These are phyloP conservation scores for Acer campestre DNA, from an alignment of 345 rosid species.

Conservation along the genomic window DNA sequence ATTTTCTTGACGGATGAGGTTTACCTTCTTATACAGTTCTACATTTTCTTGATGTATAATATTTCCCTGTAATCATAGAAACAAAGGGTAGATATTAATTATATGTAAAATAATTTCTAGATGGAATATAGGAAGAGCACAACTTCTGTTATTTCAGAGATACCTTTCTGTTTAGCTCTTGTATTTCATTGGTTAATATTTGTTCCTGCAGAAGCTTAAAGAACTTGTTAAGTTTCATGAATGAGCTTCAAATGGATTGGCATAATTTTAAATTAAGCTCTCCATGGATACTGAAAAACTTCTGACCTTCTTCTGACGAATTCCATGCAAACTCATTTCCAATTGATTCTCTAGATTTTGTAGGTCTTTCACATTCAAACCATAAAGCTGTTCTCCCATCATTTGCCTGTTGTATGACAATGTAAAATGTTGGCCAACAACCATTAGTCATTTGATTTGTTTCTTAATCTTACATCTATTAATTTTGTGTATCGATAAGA, in stretches of 20 bases:
- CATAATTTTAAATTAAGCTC: background rate
- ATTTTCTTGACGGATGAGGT: slow-evolving; percentile 44
- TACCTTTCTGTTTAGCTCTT: slow-evolving; percentile 60
- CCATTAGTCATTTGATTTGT: background rate
- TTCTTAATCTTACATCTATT: background rate
- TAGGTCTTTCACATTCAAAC: slow-evolving; percentile 55
- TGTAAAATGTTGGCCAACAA: background rate
- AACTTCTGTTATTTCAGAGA: background rate
- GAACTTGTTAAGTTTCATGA: slow-evolving; percentile 1
- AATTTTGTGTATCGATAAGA: background rate
- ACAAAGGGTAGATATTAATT: background rate
- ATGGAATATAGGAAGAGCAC: background rate
- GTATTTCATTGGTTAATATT: slow-evolving; percentile 49
- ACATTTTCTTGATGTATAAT: slow-evolving; percentile 43
- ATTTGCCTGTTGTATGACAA: slow-evolving; percentile 48
- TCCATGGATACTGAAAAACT: background rate
- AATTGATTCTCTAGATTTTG: slow-evolving; percentile 62
- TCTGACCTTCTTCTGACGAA: slow-evolving; percentile 69
- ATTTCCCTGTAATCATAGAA: slow-evolving; percentile 28
- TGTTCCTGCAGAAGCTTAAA: slow-evolving; percentile 48
- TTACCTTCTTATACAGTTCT: slow-evolving; percentile 40
- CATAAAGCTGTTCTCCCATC: slow-evolving; percentile 78
- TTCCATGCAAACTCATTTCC: slow-evolving; percentile 62
- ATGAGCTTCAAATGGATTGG: slow-evolving; percentile 3
- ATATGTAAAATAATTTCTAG: background rate